These are phyloP conservation scores for Diaporthe ampelina DNA, from an alignment of 2,329 filamentous ascomycete genomes.

Conservation along the genomic window DNA sequence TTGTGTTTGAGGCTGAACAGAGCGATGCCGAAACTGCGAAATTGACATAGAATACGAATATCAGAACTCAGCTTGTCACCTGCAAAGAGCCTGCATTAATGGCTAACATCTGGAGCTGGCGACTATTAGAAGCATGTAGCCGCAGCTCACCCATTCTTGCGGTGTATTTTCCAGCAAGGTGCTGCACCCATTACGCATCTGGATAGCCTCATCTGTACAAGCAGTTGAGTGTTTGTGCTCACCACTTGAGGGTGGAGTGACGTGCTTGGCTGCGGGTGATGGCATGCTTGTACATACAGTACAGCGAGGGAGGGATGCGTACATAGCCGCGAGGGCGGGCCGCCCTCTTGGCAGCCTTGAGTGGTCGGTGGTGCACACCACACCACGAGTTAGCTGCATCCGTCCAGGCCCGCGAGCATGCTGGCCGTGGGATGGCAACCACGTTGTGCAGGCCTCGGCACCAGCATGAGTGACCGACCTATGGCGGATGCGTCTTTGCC, in stretches of 20 bases:
- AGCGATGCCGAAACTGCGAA: no score
- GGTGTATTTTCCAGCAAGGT: no score
- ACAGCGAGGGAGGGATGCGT: neutral
- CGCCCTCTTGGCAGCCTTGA: neutral
- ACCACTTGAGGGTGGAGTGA: neutral
- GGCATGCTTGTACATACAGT: neutral
- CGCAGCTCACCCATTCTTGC: no score
- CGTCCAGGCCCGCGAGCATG: neutral
- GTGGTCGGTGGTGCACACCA: neutral
- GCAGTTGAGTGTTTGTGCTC: neutral
- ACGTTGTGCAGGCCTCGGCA: conserved; percentile 1
- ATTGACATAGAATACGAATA: no score
- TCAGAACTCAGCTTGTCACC: no score
- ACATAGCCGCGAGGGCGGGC: conserved; percentile 8
- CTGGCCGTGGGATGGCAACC: no score
- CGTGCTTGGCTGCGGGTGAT: neutral
- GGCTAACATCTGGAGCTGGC: no score
- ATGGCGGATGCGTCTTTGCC: neutral
- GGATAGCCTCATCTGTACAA: no score
- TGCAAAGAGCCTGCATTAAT: no score
- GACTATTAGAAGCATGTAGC: no score
- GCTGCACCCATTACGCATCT: no score
- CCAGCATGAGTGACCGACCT: neutral
- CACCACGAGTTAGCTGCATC: neutral
- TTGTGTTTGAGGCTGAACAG: no score